Base-by-base conservation (phyloP, 768 basidiomycete genomes). In the Phaffia australis region DNA sequence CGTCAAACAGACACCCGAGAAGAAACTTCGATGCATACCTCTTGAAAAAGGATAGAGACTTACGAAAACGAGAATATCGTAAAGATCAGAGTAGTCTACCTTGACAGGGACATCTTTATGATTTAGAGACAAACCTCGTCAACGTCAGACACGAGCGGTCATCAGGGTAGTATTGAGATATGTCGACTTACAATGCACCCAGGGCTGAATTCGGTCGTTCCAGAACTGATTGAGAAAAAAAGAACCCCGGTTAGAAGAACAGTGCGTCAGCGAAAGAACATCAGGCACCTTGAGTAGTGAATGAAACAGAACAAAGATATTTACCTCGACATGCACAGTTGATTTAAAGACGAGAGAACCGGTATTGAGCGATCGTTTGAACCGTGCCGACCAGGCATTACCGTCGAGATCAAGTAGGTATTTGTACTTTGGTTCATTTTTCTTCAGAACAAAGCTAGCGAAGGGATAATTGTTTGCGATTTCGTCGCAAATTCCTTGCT, bases 1-100 rank as follows among this genome's bases (percentile, higher is more conserved):
- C 7, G 57, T 29, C 57, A 30, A 58, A 57, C 3, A 46, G 32
- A 32, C 46, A 47, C 46, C 50, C 35, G 11, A 42, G 11, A 42
- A 42, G 11, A 42, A 4, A 42, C 4, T 11, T 11, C 11, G 35
- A 42, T n/a, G 11, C 35, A 42, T 42, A 42, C 35, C 35, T 42
- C 35, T 42, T 42, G 35, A 42, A 11, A 11, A 42, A 42, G 11
- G 11, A 11, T 42, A 42, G 35, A 11, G 11, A 42, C 35, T 42
- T 30, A 49, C 29, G 78, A 90, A 90, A 0, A 83, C 75, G 55
- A 87, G 79, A 3, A 83, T 78, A 70, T 89, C 88, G 73, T 86
- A 81, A 3, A 89, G 74, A 74, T 88, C 86, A 0, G 81, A 79
- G 16, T 85, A 80, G 69, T 86, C 84, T 0, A 85, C 68, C 66